Evolutionary conservation across 2,329 filamentous ascomycete genomes (phyloP).

Genomic region (Penicillium sp.): DNA sequence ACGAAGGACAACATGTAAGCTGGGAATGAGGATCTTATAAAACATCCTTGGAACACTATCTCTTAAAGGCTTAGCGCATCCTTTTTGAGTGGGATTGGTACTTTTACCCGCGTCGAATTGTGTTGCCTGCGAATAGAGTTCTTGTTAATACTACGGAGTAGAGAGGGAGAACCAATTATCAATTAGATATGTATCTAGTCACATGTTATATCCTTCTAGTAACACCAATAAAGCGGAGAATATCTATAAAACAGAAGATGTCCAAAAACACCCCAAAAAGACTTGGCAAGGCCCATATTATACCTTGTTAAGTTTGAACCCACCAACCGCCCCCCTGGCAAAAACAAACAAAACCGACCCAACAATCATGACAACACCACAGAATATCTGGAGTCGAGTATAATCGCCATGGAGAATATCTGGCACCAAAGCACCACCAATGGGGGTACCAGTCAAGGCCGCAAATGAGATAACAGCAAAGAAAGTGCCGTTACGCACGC

Average conservation of each 20-base stretch:
- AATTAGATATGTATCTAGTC: neutral
- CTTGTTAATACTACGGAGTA: neutral
- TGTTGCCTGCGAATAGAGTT: neutral
- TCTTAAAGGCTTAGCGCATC: neutral
- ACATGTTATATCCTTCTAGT: neutral
- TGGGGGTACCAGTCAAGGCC: conserved; percentile 52
- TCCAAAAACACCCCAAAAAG: neutral
- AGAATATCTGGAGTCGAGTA: conserved; percentile 26
- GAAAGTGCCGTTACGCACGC: conserved; percentile 63
- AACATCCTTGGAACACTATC: neutral
- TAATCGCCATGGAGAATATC: conserved; percentile 28
- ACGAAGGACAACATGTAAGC: neutral
- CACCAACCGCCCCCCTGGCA: conserved; percentile 26
- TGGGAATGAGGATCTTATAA: neutral
- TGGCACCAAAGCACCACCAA: conserved; percentile 29
- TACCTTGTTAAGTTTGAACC: conserved; percentile 25
- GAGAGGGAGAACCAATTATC: neutral
- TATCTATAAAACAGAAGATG: neutral
- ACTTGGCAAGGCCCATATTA: neutral
- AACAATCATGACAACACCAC: conserved; percentile 27
- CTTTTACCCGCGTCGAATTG: neutral
- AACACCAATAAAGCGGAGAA: neutral
- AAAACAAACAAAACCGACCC: conserved; percentile 25
- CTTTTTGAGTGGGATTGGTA: no score
- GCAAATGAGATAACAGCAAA: conserved; percentile 63